Evolutionary conservation across 2,329 filamentous ascomycete genomes (phyloP).

Genomic region (Gremmenia infestans): DNA sequence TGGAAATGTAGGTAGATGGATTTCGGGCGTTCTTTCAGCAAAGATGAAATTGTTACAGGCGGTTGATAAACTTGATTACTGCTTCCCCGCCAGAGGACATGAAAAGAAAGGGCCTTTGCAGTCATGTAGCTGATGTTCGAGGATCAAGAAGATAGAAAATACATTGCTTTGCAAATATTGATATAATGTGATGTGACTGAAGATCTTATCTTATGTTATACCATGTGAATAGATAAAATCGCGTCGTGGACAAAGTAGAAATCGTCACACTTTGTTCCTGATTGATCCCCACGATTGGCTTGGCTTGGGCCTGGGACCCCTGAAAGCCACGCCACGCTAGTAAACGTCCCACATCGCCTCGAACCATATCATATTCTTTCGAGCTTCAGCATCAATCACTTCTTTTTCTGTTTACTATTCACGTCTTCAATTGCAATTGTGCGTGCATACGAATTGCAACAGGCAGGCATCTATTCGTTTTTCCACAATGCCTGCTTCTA

Average conservation of each 20-base stretch:
- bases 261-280: not conserved
- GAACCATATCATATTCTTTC: not conserved
- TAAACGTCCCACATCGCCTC: not conserved
- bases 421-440: not conserved
- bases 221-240: not conserved
- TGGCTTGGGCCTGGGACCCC: not conserved
- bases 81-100: not conserved
- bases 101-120: not conserved
- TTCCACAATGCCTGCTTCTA: too few relatives aligned
- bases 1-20: not conserved
- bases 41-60: too few relatives aligned
- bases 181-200: not conserved
- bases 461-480: too few relatives aligned
- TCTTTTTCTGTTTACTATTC: not conserved
- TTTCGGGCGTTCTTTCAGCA: not conserved
- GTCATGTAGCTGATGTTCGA: not conserved
- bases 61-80: too few relatives aligned
- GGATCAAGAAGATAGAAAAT: not conserved
- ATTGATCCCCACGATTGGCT: not conserved
- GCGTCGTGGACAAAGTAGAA: not conserved
- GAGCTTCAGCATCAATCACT: not conserved
- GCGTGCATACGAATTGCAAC: too few relatives aligned
- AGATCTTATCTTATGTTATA: not conserved
- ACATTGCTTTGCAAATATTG: not conserved
- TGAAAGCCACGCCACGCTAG: not conserved